Percentiles rank a stretch among this genome's conserved stretches.
Evolutionary conservation across 2,329 filamentous ascomycete genomes (phyloP).

Genomic region (Pyrenochaeta sp.): DNA sequence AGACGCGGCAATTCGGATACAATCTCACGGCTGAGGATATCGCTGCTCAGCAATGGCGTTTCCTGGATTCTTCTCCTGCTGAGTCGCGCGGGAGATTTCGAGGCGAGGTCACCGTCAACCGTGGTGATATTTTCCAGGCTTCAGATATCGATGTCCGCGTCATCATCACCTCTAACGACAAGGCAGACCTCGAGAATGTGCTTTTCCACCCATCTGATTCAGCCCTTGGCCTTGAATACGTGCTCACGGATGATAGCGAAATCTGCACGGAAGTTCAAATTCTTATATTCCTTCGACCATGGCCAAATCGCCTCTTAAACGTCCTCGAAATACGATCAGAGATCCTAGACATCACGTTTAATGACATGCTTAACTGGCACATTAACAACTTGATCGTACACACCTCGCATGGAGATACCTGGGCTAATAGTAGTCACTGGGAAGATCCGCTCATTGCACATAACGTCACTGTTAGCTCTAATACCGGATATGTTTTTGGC

Average conservation of each 20-base stretch:
- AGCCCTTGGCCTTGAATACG: conserved; percentile 6
- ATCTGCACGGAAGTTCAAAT: conserved; percentile 17
- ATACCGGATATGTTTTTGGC: conserved; percentile 15
- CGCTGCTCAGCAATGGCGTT: conserved; percentile 9
- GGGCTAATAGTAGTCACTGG: conserved; percentile 2
- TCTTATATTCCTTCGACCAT: conserved; percentile 16
- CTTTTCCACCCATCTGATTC: conserved; percentile 5
- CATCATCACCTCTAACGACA: conserved; percentile 7
- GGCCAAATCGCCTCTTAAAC: conserved; percentile 8
- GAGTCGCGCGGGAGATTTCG: conserved; percentile 8
- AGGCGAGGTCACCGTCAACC: conserved; percentile 11
- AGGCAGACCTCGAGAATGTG: conserved; percentile 7
- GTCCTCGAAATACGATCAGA: conserved; percentile 16
- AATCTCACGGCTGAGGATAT: conserved; percentile 8
- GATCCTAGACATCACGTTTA: conserved; percentile 15
- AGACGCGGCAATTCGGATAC: conserved; percentile 7
- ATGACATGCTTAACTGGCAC: conserved; percentile 17
- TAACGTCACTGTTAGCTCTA: conserved; percentile 20
- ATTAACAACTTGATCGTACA: conserved; percentile 21
- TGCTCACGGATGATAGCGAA: background rate
- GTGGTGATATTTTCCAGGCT: conserved; percentile 9
- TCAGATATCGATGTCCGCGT: conserved; percentile 17
- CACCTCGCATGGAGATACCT: conserved; percentile 16
- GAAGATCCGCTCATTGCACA: conserved; percentile 17
- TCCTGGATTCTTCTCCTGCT: conserved; percentile 8